Conservation (phyloP, 805 yeast species). For the Candida ficus region DNA sequence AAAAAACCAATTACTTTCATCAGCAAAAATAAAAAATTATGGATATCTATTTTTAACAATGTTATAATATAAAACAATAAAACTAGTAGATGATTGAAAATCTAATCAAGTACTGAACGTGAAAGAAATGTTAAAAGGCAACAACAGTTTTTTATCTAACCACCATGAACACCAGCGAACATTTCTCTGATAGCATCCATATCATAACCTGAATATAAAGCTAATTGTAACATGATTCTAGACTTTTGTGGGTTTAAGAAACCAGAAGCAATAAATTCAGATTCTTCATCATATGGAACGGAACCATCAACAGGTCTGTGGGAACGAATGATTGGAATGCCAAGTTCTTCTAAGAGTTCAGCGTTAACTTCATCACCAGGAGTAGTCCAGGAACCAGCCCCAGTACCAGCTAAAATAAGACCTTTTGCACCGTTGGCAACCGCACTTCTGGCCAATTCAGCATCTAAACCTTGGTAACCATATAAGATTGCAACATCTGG, state of each 20-base stretch:
- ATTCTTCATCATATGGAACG: slow-evolving; percentile 48
- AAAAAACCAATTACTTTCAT: too few relatives aligned
- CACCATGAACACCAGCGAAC: slow-evolving; percentile 38
- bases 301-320: slow-evolving; percentile 64
- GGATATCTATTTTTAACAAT: too few relatives aligned
- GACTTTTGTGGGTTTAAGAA: slow-evolving; percentile 62
- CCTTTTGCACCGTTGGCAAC: slow-evolving; percentile 44
- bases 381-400: slow-evolving; percentile 50
- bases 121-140: too few relatives aligned
- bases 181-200: slow-evolving; percentile 29
- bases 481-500: slow-evolving; percentile 50
- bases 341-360: slow-evolving; percentile 28
- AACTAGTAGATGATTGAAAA: too few relatives aligned
- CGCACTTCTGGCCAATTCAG: slow-evolving; percentile 40
- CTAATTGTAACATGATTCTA: slow-evolving; percentile 52
- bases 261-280: slow-evolving; percentile 49
- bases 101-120: too few relatives aligned
- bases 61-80: too few relatives aligned
- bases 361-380: slow-evolving; percentile 43
- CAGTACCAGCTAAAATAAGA: slow-evolving; percentile 60
- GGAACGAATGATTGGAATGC: slow-evolving; percentile 53
- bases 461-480: slow-evolving; percentile 54
- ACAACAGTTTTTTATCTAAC: too few relatives aligned
- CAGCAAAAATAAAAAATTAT: too few relatives aligned
- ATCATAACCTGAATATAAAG: slow-evolving; percentile 34